phyloP scores from a whole-genome alignment of 2,329 filamentous ascomycete species.

The Fusarium sterilihyphosum region DNA sequence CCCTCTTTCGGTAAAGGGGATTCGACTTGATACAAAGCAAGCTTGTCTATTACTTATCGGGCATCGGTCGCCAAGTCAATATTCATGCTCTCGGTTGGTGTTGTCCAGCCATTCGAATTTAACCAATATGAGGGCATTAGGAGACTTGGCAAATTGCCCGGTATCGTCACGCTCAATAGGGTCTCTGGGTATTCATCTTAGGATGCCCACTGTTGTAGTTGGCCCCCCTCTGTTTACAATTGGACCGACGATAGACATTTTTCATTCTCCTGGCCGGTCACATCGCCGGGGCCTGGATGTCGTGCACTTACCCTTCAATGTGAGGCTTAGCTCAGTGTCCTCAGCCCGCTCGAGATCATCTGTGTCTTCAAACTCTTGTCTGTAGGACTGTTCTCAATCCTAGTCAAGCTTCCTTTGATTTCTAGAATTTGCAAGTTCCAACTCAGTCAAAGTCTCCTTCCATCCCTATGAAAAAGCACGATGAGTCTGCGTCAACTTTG shows the following conservation, averaged over 20 bases:
- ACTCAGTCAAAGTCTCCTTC: background rate
- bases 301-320: background rate
- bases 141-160: too few relatives aligned
- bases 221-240: too few relatives aligned
- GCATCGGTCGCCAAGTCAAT: too few relatives aligned
- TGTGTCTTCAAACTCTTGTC: background rate
- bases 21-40: too few relatives aligned
- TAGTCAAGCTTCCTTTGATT: background rate
- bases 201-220: background rate
- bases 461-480: background rate
- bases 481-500: background rate
- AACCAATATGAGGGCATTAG: too few relatives aligned
- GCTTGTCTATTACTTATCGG: too few relatives aligned
- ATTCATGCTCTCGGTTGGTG: too few relatives aligned
- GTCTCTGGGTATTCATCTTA: too few relatives aligned
- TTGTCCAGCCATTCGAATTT: too few relatives aligned
- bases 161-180: too few relatives aligned
- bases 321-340: background rate
- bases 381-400: background rate
- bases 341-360: background rate
- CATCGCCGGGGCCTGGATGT: background rate
- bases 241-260: background rate
- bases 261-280: background rate
- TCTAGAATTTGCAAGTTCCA: background rate
- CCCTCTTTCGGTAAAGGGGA: background rate